Percentiles rank a stretch among this genome's conserved stretches.
Conservation (phyloP, 352 stramenopile genomes). For the Bremia lactucae region DNA sequence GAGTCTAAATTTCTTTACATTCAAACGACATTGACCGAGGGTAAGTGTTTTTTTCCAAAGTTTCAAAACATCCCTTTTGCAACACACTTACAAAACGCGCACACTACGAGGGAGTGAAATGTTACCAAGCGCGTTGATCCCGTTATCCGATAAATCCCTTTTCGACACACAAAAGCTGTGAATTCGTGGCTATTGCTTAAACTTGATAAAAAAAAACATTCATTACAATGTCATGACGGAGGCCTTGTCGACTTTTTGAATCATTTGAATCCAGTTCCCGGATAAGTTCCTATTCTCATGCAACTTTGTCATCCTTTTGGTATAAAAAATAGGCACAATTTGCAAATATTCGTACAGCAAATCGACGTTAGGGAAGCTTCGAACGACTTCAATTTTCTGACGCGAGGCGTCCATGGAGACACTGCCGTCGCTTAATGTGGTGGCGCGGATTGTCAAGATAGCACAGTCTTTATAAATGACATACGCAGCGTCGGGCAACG, state of each 20-base stretch:
- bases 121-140: constrained; percentile 11
- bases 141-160: constrained; percentile 22
- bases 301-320: constrained; percentile 1
- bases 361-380: constrained; percentile 21
- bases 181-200: not conserved
- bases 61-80: not conserved
- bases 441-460: constrained; percentile 17
- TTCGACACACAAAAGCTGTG: not conserved
- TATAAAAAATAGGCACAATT: not conserved
- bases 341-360: constrained; percentile 9
- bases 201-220: not conserved
- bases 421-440: constrained; percentile 17
- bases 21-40: not conserved
- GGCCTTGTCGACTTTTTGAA: constrained; percentile 3
- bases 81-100: constrained; percentile 11
- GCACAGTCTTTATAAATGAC: constrained; percentile 24
- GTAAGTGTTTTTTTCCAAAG: not conserved
- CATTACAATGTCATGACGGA: constrained; percentile 15
- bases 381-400: constrained; percentile 12
- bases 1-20: constrained; percentile 15
- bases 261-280: constrained; percentile 11
- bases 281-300: constrained; percentile 15
- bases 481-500: constrained; percentile 14
- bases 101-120: constrained; percentile 19
- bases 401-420: constrained; percentile 21